Percentiles rank a stretch among this genome's conserved stretches.
These are phyloP conservation scores for Aureobasidium sp. DNA, from an alignment of 2,329 filamentous ascomycete species.

Conservation along the genomic window DNA sequence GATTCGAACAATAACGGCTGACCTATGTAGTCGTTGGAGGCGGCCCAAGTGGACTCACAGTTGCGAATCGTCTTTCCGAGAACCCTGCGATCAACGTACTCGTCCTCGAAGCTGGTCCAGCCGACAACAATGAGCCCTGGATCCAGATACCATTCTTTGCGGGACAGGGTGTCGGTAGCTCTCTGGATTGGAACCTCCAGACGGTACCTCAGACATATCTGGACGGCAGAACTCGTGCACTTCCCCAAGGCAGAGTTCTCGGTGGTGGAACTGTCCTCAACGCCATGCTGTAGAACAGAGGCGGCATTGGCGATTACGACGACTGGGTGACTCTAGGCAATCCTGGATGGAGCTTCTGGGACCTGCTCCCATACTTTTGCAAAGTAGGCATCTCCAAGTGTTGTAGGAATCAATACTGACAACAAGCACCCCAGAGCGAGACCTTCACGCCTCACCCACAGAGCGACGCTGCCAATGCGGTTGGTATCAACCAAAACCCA, in stretches of 20 bases:
- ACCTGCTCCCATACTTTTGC: constrained; percentile 30
- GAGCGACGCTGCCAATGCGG: constrained; percentile 24
- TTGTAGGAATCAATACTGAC: neutral
- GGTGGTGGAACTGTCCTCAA: constrained; percentile 28
- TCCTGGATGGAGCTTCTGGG: constrained; percentile 49
- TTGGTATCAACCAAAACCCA: constrained; percentile 32
- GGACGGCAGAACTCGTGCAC: constrained; percentile 18
- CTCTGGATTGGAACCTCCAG: constrained; percentile 23
- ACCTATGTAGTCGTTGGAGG: constrained; percentile 20
- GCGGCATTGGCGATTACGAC: constrained; percentile 42
- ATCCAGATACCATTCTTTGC: constrained; percentile 22
- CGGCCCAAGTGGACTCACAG: constrained; percentile 22
- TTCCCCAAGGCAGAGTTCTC: constrained; percentile 22
- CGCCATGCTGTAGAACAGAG: constrained; percentile 31
- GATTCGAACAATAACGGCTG: neutral
- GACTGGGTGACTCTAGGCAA: constrained; percentile 52
- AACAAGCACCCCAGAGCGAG: constrained; percentile 15
- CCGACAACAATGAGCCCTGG: constrained; percentile 17
- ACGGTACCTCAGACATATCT: constrained; percentile 20
- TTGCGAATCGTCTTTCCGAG: constrained; percentile 24
- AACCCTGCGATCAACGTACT: constrained; percentile 22
- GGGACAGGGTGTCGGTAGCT: constrained; percentile 19
- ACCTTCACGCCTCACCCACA: constrained; percentile 24
- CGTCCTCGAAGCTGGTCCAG: constrained; percentile 24
- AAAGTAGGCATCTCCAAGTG: constrained; percentile 19